Conservation (phyloP, 345 rosid species). For the Garcia nutans region DNA sequence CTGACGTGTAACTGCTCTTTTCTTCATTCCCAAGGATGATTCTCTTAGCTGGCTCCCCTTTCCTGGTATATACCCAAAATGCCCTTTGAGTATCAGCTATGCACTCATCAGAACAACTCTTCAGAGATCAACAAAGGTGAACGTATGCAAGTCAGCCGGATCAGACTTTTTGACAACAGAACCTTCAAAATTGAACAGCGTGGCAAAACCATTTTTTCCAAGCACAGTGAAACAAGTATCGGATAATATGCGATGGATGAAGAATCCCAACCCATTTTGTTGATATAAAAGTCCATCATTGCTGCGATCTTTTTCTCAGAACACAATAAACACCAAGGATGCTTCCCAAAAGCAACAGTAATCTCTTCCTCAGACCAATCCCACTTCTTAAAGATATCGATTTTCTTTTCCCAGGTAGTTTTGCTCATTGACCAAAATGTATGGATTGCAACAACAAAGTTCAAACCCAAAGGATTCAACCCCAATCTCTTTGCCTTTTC, state of each 20-base stretch:
- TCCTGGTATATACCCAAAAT: too few species aligned
- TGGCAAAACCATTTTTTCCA: constrained; percentile 15
- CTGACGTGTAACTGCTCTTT: too few species aligned
- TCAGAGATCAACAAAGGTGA: constrained; percentile 2
- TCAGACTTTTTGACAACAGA: constrained; percentile 5
- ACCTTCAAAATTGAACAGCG: background rate
- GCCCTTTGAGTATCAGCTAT: too few species aligned
- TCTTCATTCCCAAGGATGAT: too few species aligned
- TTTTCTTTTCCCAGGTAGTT: constrained; percentile 11
- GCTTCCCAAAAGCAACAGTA: constrained; percentile 13
- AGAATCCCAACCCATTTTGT: constrained; percentile 16
- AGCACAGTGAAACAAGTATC: background rate
- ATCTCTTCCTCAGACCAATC: constrained; percentile 16
- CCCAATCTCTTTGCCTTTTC: constrained; percentile 17
- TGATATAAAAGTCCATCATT: constrained; percentile 24
- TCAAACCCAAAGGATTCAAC: background rate
- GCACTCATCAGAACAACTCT: background rate
- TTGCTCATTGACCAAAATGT: constrained; percentile 1
- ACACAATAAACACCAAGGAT: constrained; percentile 3
- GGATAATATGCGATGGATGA: constrained; percentile 4
- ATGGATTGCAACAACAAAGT: constrained; percentile 13
- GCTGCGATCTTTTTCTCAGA: constrained; percentile 21
- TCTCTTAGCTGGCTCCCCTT: too few species aligned
- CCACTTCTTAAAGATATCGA: constrained; percentile 2
- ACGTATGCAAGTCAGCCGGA: background rate